Evolutionary conservation across 2,329 filamentous ascomycete genomes (phyloP), one percentile per base, ranked within the genome.

Genomic region (Harringtonia aguacate): DNA sequence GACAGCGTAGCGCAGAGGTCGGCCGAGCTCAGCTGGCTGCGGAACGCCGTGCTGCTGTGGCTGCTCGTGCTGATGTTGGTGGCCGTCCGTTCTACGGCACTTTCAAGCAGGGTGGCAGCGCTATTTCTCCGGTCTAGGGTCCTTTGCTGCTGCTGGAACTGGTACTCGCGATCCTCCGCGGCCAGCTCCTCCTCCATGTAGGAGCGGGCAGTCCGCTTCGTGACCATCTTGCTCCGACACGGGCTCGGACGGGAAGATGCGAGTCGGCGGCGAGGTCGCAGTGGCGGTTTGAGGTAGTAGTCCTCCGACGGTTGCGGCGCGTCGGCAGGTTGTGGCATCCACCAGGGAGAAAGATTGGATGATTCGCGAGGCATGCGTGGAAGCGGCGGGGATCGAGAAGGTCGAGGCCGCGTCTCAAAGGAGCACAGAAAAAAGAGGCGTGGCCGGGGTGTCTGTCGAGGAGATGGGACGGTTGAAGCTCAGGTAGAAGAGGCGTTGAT

Each of bases 181-280:
- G 45, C 43, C 12, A 47, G 45, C 24, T 48, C 53, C 14, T 50
- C 46, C 22, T 53, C 47, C 8, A 51, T 44, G 36, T 43, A 51
- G 1, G 48, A 45, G 33, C 49, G 48, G 18, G 44, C 46, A 21
- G 33, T 53, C 27, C 53, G 46, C 39, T 50, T 51, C 8, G 50
- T 49, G n/a, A 50, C 40, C 46, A 49, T 48, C 9, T 43, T 46
- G 15, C 38, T 31, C 27, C 27, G 15, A 17, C 4, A 30, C n/a
- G 14, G 3, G 24, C 24, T 27, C n/a, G 27, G n/a, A 18, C 12
- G 20, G 12, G 29, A 24, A 21, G 27, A 30, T 12, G 13, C 12
- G 3, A 13, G 17, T 28, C 15, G 13, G 12, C 5, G 21, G 4
- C 4, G 27, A 15, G 27, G 4, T n/a, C 12, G n/a, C n/a, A n/a